Evolutionary conservation across 1,284 basidiomycete species (phyloP), one percentile per base, ranked within the genome.

Genomic region (Trametes polyzona): DNA sequence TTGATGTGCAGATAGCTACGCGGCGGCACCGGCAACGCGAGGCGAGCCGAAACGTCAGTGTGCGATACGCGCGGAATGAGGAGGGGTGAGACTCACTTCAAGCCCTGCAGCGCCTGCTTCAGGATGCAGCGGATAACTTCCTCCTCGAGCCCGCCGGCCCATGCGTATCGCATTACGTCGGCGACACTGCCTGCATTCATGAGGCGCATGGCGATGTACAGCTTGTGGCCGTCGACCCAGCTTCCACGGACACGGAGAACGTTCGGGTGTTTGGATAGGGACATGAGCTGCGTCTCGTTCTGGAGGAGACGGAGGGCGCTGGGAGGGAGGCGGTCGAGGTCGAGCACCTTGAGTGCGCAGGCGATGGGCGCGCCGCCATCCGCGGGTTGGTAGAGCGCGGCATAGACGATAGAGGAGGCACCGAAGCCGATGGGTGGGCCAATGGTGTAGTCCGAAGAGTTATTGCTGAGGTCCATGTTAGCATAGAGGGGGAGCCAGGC

Each of bases 201-300:
- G 57, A 96, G 83, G 36, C 94, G 88, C 53, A 94, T 80, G 3
- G 94, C 93, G 59, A 96, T 96, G 70, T 87, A 84, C 4, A 96
- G 80, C 68, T 91, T 92, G 71, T 90, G 85, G 35, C 90, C 93
- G 7, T 86, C 79, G 67, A 92, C 84, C 94, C 94, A 96, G 37
- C 88, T 89, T 11, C 93, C 93, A 63, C 94, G 86, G 2, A 96
- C 94, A 55, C 93, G 86, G 17, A 96, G 80, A 6, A 96, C 92
- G 65, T 96, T 95, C 24, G 93, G 93, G 63, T 96, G 93, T 69
- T 96, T 96, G n/a, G 88, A 92, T 2, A 96, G 80, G 2, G 92
- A 93, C 94, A 96, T 96, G 43, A 96, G 80, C 52, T 92, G 92
- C 0, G 94, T 95, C 73, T 96, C 94, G 51, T 92, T 80, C 62